These are phyloP conservation scores for Nicotiana otophora DNA, from an alignment of 257 asterid genomes.

Conservation along the genomic window DNA sequence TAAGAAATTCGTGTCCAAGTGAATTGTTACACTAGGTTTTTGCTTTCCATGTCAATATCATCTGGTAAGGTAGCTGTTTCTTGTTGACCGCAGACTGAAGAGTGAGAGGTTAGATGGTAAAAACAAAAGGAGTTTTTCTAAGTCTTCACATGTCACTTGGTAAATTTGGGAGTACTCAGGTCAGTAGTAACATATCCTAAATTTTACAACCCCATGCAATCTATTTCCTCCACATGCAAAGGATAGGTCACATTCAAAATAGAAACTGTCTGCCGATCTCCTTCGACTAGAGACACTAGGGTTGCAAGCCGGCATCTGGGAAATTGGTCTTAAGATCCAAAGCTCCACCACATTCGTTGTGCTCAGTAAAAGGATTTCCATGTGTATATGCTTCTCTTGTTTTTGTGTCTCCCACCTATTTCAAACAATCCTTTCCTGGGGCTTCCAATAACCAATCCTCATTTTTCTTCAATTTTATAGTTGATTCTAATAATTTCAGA, in stretches of 20 bases:
- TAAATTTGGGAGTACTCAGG: background rate
- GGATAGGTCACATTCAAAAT: background rate
- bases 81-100: background rate
- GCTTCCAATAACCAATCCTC: background rate
- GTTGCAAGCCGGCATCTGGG: background rate
- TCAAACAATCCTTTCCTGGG: slow-evolving; percentile 1
- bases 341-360: slow-evolving; percentile 7
- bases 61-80: slow-evolving; percentile 2
- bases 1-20: slow-evolving; percentile 1
- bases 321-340: background rate
- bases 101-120: slow-evolving; percentile 7
- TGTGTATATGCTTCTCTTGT: background rate
- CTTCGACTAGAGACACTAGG: background rate
- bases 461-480: background rate
- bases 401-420: background rate
- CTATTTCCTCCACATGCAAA: background rate
- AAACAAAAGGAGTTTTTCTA: background rate
- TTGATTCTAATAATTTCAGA: background rate
- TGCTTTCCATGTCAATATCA: background rate
- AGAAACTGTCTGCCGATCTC: background rate
- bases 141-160: slow-evolving; percentile 1
- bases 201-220: background rate
- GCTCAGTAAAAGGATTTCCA: background rate
- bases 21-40: background rate
- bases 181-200: background rate